Base-by-base conservation (phyloP, 169 alveolate genomes). In the Besnoitia besnoiti region DNA sequence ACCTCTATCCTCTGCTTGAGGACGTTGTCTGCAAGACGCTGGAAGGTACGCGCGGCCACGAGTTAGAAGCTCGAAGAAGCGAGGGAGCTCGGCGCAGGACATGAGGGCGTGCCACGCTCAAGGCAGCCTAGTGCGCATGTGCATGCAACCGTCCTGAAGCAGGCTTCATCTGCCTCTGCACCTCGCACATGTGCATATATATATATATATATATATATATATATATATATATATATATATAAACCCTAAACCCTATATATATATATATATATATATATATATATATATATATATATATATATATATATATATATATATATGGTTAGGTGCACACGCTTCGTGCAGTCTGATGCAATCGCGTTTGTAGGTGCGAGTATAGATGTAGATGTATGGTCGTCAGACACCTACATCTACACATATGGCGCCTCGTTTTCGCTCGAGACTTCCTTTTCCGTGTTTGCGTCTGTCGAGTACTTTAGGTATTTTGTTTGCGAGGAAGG, bases 401-500 rank as follows among this genome's bases (percentile, higher is more conserved):
- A 51, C 24, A 16, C 67, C 67, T 14, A 16, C 67, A 16, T 51
- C 14, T 51, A 51, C n/a, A 51, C 24, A 24, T 16, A 24, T 51
- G 67, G 67, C 24, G 24, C 67, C 24, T 51, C 24, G 24, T 51
- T 51, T 14, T 51, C 24, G 67, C 67, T 16, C n/a, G 14, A 14
- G 24, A 24, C 67, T 51, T 16, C 67, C 67, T 24, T 24, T 51
- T 51, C 67, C 67, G 24, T 51, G 24, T 51, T 14, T 14, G 67
- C 14, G n/a, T 24, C 24, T 51, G n/a, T 16, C 14, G 67, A 51
- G n/a, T 8, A 24, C 19, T 73, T n/a, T 55, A 77, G 87, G 87
- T 2, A 40, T 77, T 77, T 37, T 77, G 10, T 77, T 77, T 30
- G n/a, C 87, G 87, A 37, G 40, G 61, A 77, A 77, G 55, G 87